These are phyloP conservation scores for Elongisporangium prolatum DNA, from an alignment of 352 stramenopile species.

Conservation along the genomic window DNA sequence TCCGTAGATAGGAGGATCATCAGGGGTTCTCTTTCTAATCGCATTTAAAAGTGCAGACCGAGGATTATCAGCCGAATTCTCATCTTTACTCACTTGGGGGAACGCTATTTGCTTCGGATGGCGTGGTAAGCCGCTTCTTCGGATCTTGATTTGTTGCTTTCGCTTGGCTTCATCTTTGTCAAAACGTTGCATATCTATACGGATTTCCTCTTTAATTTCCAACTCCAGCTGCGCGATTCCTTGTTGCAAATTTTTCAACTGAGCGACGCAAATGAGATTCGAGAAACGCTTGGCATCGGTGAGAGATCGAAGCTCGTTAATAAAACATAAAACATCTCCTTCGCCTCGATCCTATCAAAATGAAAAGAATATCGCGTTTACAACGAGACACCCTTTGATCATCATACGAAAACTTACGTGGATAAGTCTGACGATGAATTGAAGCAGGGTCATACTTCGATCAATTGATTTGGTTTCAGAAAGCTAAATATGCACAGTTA, in stretches of 20 bases:
- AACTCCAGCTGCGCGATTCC: conserved; percentile 48
- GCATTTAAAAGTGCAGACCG: conserved; percentile 22
- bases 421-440: conserved; percentile 78
- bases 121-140: conserved; percentile 4
- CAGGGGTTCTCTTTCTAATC: conserved; percentile 19
- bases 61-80: background rate
- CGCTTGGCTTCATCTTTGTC: conserved; percentile 35
- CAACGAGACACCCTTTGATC: too few relatives aligned
- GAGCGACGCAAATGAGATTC: conserved; percentile 59
- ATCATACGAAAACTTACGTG: conserved; percentile 64
- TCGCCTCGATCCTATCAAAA: conserved; percentile 54
- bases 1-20: background rate
- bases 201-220: conserved; percentile 76
- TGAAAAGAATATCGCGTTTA: background rate
- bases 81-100: background rate
- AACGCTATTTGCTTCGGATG: background rate
- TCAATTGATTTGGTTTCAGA: conserved; percentile 83
- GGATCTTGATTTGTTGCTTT: conserved; percentile 26
- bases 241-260: conserved; percentile 40
- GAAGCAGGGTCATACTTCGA: conserved; percentile 61
- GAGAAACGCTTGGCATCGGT: conserved; percentile 61
- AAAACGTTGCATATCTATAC: conserved; percentile 44
- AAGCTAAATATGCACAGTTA: conserved; percentile 21
- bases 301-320: conserved; percentile 53
- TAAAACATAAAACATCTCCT: conserved; percentile 58